Percentiles rank a stretch among this genome's conserved stretches.
phyloP scores from a whole-genome alignment of 148 eudicot genomes.

The Arctostaphylos glauca region DNA sequence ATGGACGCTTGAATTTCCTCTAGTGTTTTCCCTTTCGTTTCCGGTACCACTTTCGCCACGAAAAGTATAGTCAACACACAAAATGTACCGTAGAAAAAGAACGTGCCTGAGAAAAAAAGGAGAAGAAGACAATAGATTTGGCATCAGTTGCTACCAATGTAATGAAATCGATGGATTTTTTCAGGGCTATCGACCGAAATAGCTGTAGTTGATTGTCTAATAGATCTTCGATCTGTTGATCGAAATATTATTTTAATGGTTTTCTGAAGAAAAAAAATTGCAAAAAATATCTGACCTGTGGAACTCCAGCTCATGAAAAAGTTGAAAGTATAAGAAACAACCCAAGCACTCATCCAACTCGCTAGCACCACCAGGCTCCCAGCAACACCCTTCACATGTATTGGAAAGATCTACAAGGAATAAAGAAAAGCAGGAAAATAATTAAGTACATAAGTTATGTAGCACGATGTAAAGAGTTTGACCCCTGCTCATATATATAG shows the following conservation, averaged over 20 bases:
- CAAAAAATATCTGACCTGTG: conserved; percentile 34
- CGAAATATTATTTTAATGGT: neutral
- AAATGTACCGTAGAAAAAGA: conserved; percentile 41
- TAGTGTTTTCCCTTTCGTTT: conserved; percentile 73
- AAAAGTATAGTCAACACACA: conserved; percentile 47
- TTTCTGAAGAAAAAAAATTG: neutral
- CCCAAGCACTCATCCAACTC: conserved; percentile 91
- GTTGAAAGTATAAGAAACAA: conserved; percentile 77
- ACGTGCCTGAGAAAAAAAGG: conserved; percentile 54
- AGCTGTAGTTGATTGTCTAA: no score
- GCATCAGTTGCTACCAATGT: neutral
- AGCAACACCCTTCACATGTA: conserved; percentile 74
- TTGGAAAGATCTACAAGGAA: conserved; percentile 63
- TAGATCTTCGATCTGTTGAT: no score
- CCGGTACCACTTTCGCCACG: conserved; percentile 67
- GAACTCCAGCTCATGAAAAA: conserved; percentile 83
- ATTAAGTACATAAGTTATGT: no score
- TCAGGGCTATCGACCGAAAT: no score
- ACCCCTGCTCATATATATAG: no score
- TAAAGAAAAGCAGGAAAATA: neutral
- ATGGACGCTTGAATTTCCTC: conserved; percentile 65
- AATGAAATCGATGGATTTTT: no score
- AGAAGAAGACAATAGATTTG: neutral
- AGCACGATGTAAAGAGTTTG: no score
- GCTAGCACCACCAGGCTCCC: conserved; percentile 76